A percentile compares a stretch with the other conserved stretches of the same genome.
These are phyloP conservation scores for Aspergillus nanangensis DNA, from an alignment of 495 filamentous ascomycete genomes.

Conservation along the genomic window DNA sequence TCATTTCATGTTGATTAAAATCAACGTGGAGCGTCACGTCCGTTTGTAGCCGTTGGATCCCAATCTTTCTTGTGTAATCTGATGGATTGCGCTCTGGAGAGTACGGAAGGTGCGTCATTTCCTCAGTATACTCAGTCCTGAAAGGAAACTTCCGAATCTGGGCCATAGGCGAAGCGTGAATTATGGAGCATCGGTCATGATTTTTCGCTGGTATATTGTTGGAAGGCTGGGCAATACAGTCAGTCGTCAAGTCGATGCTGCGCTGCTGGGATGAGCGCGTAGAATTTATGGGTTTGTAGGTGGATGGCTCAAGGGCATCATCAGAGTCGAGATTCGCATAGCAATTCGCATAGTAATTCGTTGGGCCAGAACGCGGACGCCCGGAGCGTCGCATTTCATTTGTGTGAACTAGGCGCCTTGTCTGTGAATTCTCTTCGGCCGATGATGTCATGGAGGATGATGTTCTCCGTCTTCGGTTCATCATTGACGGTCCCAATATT, in stretches of 20 bases:
- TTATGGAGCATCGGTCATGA: too few species aligned
- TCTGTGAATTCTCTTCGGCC: neutral
- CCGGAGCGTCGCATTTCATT: constrained; percentile 21
- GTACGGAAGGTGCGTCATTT: constrained; percentile 8
- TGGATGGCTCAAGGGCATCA: neutral
- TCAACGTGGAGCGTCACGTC: constrained; percentile 12
- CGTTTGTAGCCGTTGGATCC: neutral
- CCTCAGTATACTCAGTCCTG: constrained; percentile 6
- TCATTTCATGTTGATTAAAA: constrained; percentile 13
- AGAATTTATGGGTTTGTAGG: neutral
- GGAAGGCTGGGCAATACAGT: too few species aligned
- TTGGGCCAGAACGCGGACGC: constrained; percentile 15
- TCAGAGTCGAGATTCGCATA: constrained; percentile 8
- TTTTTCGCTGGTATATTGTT: too few species aligned
- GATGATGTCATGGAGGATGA: neutral
- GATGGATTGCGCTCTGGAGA: constrained; percentile 8
- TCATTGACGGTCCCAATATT: neutral
- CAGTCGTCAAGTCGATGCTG: too few species aligned
- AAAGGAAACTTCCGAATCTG: constrained; percentile 9
- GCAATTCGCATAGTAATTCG: constrained; percentile 21
- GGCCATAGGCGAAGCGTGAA: constrained; percentile 5
- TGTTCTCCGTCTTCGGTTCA: neutral
- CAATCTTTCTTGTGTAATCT: constrained; percentile 6
- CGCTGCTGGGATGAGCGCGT: too few species aligned
- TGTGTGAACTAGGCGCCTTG: neutral